A percentile compares a stretch with the other conserved stretches of the same genome.
Evolutionary conservation across 805 yeast genomes (phyloP).

Genomic region (Teunomyces kruisii): DNA sequence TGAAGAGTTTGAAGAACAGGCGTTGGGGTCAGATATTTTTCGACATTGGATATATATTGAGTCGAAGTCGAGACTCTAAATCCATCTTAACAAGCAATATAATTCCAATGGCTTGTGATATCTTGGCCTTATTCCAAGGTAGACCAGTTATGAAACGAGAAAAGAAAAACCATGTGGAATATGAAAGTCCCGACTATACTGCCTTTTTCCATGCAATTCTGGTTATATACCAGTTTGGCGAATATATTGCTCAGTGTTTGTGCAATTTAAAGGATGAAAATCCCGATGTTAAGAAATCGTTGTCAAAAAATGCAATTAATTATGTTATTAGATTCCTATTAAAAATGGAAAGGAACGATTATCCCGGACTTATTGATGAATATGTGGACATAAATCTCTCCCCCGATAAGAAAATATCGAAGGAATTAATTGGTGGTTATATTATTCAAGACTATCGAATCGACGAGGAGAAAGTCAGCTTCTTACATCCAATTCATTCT

Average conservation of each 20-base stretch:
- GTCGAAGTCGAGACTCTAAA: slow-evolving; percentile 60
- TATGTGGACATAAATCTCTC: slow-evolving; percentile 24
- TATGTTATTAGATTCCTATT: slow-evolving; percentile 31
- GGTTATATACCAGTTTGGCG: slow-evolving; percentile 63
- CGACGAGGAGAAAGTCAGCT: slow-evolving; percentile 52
- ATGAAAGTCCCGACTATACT: slow-evolving; percentile 82
- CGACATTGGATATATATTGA: slow-evolving; percentile 75
- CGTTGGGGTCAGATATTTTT: slow-evolving; percentile 76
- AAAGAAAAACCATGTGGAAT: slow-evolving; percentile 79
- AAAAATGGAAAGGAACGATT: slow-evolving; percentile 26
- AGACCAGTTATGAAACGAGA: slow-evolving; percentile 74
- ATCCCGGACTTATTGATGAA: slow-evolving; percentile 29
- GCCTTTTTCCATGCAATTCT: slow-evolving; percentile 68
- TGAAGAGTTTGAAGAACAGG: slow-evolving; percentile 59
- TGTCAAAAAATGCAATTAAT: slow-evolving; percentile 27
- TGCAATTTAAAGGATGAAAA: slow-evolving; percentile 19
- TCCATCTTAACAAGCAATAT: slow-evolving; percentile 46
- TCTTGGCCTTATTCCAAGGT: slow-evolving; percentile 72
- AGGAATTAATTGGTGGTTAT: slow-evolving; percentile 23
- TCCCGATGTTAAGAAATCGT: slow-evolving; percentile 6
- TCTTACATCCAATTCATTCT: slow-evolving; percentile 79
- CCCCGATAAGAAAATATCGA: slow-evolving; percentile 12
- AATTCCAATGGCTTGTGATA: slow-evolving; percentile 61
- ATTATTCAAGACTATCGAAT: slow-evolving; percentile 24
- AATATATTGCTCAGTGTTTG: slow-evolving; percentile 50